Conservation (phyloP, 108 stramenopile species). For the Epithemia pelagica region DNA sequence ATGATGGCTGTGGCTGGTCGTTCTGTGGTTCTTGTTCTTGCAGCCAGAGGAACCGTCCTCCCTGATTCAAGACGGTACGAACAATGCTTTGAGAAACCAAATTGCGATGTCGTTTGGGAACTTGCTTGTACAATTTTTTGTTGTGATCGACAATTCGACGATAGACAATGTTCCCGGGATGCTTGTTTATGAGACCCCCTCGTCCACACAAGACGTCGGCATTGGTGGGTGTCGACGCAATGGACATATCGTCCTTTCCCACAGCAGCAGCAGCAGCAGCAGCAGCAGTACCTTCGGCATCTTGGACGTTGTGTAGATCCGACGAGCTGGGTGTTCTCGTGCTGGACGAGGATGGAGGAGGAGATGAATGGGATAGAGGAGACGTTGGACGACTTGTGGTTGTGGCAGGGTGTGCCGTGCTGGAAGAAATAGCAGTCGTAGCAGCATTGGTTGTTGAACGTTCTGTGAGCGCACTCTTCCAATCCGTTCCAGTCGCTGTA, state of each 20-base stretch:
- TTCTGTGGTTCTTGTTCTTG: background rate
- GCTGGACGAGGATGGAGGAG: background rate
- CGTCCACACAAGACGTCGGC: constrained; percentile 68
- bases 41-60: constrained; percentile 25
- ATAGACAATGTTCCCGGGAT: constrained; percentile 70
- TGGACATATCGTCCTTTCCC: background rate
- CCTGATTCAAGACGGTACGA: constrained; percentile 31
- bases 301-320: background rate
- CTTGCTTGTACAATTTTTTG: constrained; percentile 49
- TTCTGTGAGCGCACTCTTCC: background rate
- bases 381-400: no score
- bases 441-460: background rate
- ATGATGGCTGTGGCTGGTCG: background rate
- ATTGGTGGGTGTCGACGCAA: constrained; percentile 15
- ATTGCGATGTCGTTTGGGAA: constrained; percentile 76
- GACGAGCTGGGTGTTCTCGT: background rate
- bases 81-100: constrained; percentile 78
- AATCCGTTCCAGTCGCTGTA: background rate
- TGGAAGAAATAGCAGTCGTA: background rate
- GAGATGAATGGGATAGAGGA: background rate
- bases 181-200: constrained; percentile 71
- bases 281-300: background rate
- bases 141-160: constrained; percentile 48
- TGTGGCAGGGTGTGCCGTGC: background rate
- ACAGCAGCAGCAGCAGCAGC: background rate